Base-by-base conservation (phyloP, 495 filamentous ascomycete species). In the Aspergillus bridgeri region DNA sequence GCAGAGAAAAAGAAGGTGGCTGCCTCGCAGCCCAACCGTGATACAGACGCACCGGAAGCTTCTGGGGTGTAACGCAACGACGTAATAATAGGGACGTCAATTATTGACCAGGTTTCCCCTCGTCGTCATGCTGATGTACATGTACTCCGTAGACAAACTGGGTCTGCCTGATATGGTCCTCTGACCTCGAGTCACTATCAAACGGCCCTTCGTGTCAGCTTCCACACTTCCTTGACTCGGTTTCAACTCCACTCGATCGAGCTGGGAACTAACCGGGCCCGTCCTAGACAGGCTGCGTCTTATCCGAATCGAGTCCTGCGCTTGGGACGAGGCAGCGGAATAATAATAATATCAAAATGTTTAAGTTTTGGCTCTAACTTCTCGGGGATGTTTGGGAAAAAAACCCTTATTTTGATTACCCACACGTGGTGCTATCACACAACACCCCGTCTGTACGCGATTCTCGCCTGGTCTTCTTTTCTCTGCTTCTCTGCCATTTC, bases 401-500 rank as follows among this genome's bases (percentile, higher is more conserved):
- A 65, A 62, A 59, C 62, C 65, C 62, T 64, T 56, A 53, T 44
- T 53, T 56, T 60, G 42, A 50, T 60, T 62, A 65, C 56, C 54
- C 65, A 63, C 47, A 46, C 52, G 42, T 58, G 56, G 52, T 58
- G 33, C 33, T 51, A 50, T 57, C 51, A 54, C 60, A 42, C 42
- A 51, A 47, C 43, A 51, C 48, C 47, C 42, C 29, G 42, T 58
- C 21, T 59, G 29, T 27, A 49, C 45, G 51, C 52, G 42, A 25
- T 57, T 46, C 46, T 55, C 49, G 50, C 42, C 52, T 54, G 38
- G 22, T 48, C 20, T 62, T 59, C 54, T 61, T 49, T 51, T 54
- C 49, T 27, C 7, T 53, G 29, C 42, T 47, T 25, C 45, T 53
- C 56, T 56, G 47, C 52, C 47, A 60, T 54, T 56, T 54, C 52